Conservation (phyloP, 2,329 filamentous ascomycete genomes). For the Cladosporium phlei region DNA sequence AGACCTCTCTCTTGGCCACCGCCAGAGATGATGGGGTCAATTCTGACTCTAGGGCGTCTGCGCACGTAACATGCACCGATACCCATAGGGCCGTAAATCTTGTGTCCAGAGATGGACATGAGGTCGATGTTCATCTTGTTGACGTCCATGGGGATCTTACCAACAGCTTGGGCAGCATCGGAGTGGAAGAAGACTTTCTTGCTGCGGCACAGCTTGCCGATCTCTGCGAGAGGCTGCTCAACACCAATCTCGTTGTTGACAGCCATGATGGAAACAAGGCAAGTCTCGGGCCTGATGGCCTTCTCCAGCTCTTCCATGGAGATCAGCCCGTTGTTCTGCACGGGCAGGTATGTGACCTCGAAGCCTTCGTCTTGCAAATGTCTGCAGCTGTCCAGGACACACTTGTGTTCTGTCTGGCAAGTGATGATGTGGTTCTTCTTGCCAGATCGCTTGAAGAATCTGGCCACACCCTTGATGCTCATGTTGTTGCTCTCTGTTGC, state of each 20-base stretch:
- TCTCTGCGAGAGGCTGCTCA: conserved; percentile 92
- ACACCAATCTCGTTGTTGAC: conserved; percentile 99
- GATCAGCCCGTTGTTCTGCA: conserved; percentile 80
- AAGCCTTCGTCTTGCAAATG: conserved; percentile 97
- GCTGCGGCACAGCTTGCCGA: conserved; percentile 82
- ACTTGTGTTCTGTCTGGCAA: conserved; percentile 97
- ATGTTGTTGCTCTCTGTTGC: conserved; percentile 99
- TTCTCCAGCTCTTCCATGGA: conserved; percentile 78
- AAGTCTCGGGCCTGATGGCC: conserved; percentile 85
- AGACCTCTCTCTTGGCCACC: conserved; percentile 94
- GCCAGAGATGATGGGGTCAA: conserved; percentile 93
- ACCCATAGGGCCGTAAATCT: conserved; percentile 97
- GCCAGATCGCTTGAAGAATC: conserved; percentile 85
- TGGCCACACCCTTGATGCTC: conserved; percentile 96
- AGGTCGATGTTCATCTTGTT: conserved; percentile 97
- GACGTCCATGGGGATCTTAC: conserved; percentile 94
- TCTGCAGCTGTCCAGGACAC: conserved; percentile 92
- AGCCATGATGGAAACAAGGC: conserved; percentile 93
- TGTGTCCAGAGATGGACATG: conserved; percentile 98
- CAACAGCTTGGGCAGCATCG: conserved; percentile 93
- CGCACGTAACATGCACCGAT: conserved; percentile 95
- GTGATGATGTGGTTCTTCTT: conserved; percentile 99
- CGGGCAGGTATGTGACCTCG: conserved; percentile 93
- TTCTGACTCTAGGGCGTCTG: conserved; percentile 82
- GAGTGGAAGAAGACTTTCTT: conserved; percentile 98